Evolutionary conservation across 2,329 filamentous ascomycete genomes (phyloP), one percentile per base, ranked within the genome.

Genomic region (Colletotrichum zoysiae): DNA sequence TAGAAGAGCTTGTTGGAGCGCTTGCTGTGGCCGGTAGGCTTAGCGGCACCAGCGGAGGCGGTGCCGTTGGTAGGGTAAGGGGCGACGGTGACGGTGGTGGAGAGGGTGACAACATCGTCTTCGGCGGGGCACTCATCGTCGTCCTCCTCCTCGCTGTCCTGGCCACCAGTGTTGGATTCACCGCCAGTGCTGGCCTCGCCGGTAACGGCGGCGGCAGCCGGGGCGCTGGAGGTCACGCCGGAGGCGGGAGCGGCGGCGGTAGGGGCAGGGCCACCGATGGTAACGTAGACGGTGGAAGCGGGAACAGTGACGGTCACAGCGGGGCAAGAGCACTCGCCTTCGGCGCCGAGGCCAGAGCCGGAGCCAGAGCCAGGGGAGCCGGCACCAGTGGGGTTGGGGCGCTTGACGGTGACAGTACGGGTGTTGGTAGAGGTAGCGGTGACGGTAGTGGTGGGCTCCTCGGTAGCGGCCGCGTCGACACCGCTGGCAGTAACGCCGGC

Each of bases 31-130:
- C 81, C 82, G 65, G 82, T 80, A 70, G 82, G 80, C 51, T 73
- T 73, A 48, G 80, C 77, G 46, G 75, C 77, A 62, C 80, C 80
- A 73, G 77, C 73, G 58, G 80, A 74, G 68, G 72, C 73, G 61
- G 82, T 82, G 70, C 78, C 79, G 80, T 83, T 82, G 84, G 80
- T 80, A 84, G 74, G 84, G 84, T 71, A 83, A 77, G 70, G 75
- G 63, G 75, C 78, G 44, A 77, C 75, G 59, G 76, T 77, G 40
- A 76, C 76, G 40, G 76, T 79, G 55, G 76, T 78, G 40, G 76
- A 79, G 61, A 82, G 79, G 65, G 81, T 82, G 71, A 81, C 79
- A 46, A 72, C 71, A 8, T 73, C 66, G 42, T 74, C 73, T 18
- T 71, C 71, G 48, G 60, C 67, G 30, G 70, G 70, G 70, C 70